These are phyloP conservation scores for Akanthomyces dipterigenus DNA, from an alignment of 2,329 filamentous ascomycete species.

Conservation along the genomic window DNA sequence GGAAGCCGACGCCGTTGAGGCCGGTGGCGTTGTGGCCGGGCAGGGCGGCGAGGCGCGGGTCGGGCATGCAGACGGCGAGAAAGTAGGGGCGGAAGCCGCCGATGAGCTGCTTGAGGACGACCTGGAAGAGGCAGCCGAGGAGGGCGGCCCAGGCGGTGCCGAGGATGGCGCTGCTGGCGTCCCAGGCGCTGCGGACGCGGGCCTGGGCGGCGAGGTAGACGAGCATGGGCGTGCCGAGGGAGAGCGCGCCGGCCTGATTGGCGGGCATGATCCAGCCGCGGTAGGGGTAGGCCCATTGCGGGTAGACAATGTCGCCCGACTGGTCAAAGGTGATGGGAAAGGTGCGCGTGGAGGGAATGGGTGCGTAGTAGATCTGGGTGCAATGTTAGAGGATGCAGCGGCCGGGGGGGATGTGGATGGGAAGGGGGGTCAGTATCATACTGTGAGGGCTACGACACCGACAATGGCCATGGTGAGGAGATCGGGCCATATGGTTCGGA, in stretches of 20 bases:
- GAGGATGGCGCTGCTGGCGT: conserved; percentile 55
- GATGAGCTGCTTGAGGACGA: conserved; percentile 59
- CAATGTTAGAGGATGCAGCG: no score
- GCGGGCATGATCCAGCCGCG: conserved; percentile 57
- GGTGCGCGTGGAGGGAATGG: conserved; percentile 48
- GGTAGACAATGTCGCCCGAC: conserved; percentile 56
- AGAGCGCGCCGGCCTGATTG: conserved; percentile 50
- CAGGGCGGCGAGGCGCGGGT: conserved; percentile 35
- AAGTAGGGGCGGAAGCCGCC: conserved; percentile 60
- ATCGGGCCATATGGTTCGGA: conserved; percentile 52
- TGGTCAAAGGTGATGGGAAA: conserved; percentile 54
- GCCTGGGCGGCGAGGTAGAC: conserved; percentile 52
- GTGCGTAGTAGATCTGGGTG: conserved; percentile 42
- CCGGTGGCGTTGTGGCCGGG: conserved; percentile 30
- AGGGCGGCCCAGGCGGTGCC: conserved; percentile 56
- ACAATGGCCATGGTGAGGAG: conserved; percentile 51
- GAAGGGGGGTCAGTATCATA: no score
- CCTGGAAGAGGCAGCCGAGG: conserved; percentile 56
- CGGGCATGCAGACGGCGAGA: conserved; percentile 56
- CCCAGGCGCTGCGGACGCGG: conserved; percentile 50
- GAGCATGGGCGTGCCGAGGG: conserved; percentile 48
- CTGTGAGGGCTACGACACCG: conserved; percentile 28
- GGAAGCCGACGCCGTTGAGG: conserved; percentile 43
- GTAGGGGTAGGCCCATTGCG: conserved; percentile 57
- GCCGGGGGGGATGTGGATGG: no score